These are phyloP conservation scores for Fusarium bactridioides DNA, from an alignment of 2,329 filamentous ascomycete species.

Conservation along the genomic window DNA sequence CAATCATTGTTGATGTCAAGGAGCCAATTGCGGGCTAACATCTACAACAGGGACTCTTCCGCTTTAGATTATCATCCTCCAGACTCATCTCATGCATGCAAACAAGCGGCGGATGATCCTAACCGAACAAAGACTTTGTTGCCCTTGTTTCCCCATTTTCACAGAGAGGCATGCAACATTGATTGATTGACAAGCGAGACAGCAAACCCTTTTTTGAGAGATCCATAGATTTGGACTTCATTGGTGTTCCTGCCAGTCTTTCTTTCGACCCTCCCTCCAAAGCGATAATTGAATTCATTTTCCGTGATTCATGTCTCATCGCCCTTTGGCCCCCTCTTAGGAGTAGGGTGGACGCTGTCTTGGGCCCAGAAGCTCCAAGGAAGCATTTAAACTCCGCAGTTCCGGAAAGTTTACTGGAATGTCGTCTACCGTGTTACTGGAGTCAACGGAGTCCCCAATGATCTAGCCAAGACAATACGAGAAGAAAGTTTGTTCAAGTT, in stretches of 20 bases:
- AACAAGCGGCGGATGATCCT: slow-evolving; percentile 1
- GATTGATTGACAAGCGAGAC: slow-evolving; percentile 15
- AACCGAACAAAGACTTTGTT: slow-evolving; percentile 26
- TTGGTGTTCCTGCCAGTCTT: background rate
- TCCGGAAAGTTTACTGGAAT: slow-evolving; percentile 24
- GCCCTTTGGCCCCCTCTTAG: background rate
- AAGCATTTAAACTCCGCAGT: slow-evolving; percentile 7
- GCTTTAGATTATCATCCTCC: background rate
- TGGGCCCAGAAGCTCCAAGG: slow-evolving; percentile 23
- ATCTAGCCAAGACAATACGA: slow-evolving; percentile 7
- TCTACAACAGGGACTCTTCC: slow-evolving; percentile 2
- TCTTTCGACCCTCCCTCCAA: background rate
- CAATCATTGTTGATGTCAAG: background rate
- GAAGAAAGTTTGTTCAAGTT: background rate
- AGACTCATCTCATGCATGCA: slow-evolving; percentile 2
- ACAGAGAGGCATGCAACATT: slow-evolving; percentile 1
- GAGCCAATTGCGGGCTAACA: slow-evolving; percentile 13
- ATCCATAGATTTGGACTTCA: slow-evolving; percentile 5
- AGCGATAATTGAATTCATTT: slow-evolving; percentile 9
- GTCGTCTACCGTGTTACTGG: slow-evolving; percentile 16
- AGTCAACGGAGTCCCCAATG: background rate
- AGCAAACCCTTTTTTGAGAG: slow-evolving; percentile 1
- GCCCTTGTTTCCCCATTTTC: slow-evolving; percentile 20
- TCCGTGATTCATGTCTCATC: slow-evolving; percentile 16
- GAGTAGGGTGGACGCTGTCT: background rate